Evolutionary conservation across 129 eudicot species (phyloP), one percentile per base, ranked within the genome.

Genomic region (Logfia minima): DNA sequence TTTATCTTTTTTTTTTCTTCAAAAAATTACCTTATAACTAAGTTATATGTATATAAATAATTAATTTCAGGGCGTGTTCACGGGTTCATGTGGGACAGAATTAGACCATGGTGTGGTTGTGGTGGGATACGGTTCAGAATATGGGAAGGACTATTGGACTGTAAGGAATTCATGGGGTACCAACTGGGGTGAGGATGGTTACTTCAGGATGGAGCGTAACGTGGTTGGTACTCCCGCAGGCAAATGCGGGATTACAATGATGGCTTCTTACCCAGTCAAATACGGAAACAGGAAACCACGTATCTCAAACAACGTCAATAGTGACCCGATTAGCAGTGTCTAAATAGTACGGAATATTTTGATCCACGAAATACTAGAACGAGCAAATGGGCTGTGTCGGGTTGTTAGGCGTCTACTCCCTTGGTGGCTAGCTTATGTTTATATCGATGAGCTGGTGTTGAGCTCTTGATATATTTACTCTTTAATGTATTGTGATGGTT

Each of bases 101-200:
- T 65, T 91, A 18, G 98, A 91, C 83, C 97, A 93, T 66, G 98
- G 96, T 9, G 98, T 91, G 43, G 97, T 89, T 68, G 98, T 76
- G 63, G 98, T 93, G 35, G 98, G 98, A 21, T 93, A 93, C 60
- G 96, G 98, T 28, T 71, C 88, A 26, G 97, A 90, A 66, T 77
- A 87, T 13, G 96, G 96, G 0, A 69, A 76, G 55, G 97, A 87
- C 63, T 91, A 91, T 68, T 93, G 98, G 98, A 80, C 84, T 4
- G 98, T 93, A 51, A 83, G 96, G 83, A 93, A 93, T 83, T 93
- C 98, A 31, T 93, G 98, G 97, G 98, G 98, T 14, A 75, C 83
- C 4, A 6, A 61, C 2, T 93, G 98, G 98, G 98, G 97, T 0
- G 98, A 93, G 59, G 73, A 83, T 0, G 98, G 98, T 10, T 89